These are phyloP conservation scores for Aspergillus felis DNA, from an alignment of 2,329 filamentous ascomycete genomes.

Conservation along the genomic window DNA sequence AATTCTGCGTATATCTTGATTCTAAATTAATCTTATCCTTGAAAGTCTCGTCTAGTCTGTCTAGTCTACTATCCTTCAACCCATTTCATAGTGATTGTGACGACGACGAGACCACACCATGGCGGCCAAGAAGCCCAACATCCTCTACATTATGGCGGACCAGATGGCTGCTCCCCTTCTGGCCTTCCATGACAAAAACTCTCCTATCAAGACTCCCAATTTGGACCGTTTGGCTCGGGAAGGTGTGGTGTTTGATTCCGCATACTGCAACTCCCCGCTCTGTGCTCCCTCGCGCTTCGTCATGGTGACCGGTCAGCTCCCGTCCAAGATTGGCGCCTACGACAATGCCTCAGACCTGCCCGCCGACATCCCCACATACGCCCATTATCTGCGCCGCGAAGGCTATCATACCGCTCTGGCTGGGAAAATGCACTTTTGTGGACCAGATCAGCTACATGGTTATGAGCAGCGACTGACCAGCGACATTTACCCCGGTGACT, in stretches of 20 bases:
- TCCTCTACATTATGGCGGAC: constrained; percentile 94
- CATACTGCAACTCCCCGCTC: constrained; percentile 89
- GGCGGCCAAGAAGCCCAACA: constrained; percentile 61
- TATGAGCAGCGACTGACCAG: constrained; percentile 91
- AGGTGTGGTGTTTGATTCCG: constrained; percentile 86
- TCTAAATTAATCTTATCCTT: not conserved
- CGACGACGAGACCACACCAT: constrained; percentile 17
- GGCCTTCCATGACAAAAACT: constrained; percentile 85
- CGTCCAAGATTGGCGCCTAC: constrained; percentile 86
- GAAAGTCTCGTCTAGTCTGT: not conserved
- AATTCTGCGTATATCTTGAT: not conserved
- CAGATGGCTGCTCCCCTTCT: constrained; percentile 87
- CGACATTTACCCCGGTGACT: constrained; percentile 92
- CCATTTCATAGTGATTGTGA: not conserved
- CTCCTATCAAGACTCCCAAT: constrained; percentile 88
- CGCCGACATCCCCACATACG: constrained; percentile 84
- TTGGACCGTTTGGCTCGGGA: constrained; percentile 76
- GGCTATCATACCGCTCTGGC: constrained; percentile 89
- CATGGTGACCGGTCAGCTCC: constrained; percentile 87
- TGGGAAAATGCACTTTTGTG: constrained; percentile 97
- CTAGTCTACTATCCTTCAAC: not conserved
- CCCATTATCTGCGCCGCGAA: constrained; percentile 79
- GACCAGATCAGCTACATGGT: constrained; percentile 82
- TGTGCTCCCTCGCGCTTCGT: constrained; percentile 92
- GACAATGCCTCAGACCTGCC: constrained; percentile 85